Percentiles rank a stretch among this genome's conserved stretches.
phyloP scores from a whole-genome alignment of 768 basidiomycete species.

The Tulasnella sp. region DNA sequence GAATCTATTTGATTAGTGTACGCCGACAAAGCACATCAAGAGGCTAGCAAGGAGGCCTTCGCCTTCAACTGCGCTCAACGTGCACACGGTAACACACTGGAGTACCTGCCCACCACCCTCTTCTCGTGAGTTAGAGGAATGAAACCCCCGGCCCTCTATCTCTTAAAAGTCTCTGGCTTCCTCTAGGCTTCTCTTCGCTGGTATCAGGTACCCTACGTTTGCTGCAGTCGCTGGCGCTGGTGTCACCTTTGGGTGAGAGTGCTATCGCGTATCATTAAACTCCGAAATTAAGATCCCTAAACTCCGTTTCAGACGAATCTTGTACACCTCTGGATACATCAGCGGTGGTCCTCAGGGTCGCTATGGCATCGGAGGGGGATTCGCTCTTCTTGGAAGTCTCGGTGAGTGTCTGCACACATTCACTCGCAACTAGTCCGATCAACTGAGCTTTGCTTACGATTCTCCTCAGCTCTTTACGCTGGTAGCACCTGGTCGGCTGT shows the following conservation, averaged over 20 bases:
- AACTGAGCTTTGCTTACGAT: background rate
- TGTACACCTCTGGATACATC: slow-evolving; percentile 3
- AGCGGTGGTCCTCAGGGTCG: background rate
- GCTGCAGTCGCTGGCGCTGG: background rate
- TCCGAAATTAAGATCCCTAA: background rate
- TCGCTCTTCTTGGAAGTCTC: background rate
- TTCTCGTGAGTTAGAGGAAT: background rate
- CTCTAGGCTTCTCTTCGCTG: slow-evolving; percentile 1
- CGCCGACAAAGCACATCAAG: slow-evolving; percentile 6
- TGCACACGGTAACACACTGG: slow-evolving; percentile 9
- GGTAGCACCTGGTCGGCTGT: background rate
- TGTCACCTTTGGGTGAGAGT: background rate
- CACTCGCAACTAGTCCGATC: background rate
- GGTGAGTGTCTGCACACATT: no score
- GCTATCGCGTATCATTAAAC: background rate
- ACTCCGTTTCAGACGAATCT: background rate
- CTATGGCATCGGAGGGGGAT: background rate
- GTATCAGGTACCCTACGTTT: slow-evolving; percentile 3
- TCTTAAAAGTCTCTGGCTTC: background rate
- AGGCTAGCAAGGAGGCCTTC: background rate
- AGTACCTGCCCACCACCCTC: background rate
- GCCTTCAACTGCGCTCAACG: slow-evolving; percentile 11
- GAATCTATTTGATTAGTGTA: no score
- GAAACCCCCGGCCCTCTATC: background rate
- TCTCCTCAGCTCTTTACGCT: background rate